These are phyloP conservation scores for Cubamyces lactineus DNA, from an alignment of 768 basidiomycete species.

Conservation along the genomic window DNA sequence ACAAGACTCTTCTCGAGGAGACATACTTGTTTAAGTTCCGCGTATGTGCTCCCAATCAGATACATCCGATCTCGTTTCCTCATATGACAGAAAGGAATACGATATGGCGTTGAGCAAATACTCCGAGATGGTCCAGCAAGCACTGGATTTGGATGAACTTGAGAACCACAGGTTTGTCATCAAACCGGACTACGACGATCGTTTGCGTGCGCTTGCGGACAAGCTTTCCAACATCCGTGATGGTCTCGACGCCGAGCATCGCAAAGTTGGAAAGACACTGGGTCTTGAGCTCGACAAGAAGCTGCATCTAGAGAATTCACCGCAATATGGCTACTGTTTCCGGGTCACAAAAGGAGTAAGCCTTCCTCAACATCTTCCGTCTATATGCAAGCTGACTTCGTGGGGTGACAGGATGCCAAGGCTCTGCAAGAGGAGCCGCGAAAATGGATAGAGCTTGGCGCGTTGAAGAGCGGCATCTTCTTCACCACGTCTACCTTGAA, in stretches of 20 bases:
- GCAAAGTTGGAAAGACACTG: conserved; percentile 66
- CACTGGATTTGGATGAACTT: conserved; percentile 87
- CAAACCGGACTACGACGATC: conserved; percentile 86
- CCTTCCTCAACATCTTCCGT: conserved; percentile 1
- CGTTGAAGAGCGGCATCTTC: conserved; percentile 83
- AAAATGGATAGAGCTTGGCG: conserved; percentile 82
- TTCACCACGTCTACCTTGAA: conserved; percentile 85
- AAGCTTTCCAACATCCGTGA: conserved; percentile 75
- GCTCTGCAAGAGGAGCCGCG: conserved; percentile 56
- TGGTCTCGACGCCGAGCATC: conserved; percentile 82
- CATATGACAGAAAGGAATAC: conserved; percentile 51
- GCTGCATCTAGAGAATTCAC: conserved; percentile 91
- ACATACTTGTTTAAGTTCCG: conserved; percentile 63
- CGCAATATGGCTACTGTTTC: conserved; percentile 90
- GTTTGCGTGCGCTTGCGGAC: conserved; percentile 67
- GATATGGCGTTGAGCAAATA: conserved; percentile 72
- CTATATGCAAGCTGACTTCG: too few relatives aligned
- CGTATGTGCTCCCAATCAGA: conserved; percentile 40
- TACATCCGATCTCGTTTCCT: neutral
- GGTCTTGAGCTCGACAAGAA: conserved; percentile 91
- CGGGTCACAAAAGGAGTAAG: conserved; percentile 87
- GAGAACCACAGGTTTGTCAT: conserved; percentile 89
- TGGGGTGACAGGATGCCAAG: conserved; percentile 70
- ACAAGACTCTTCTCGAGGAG: conserved; percentile 63
- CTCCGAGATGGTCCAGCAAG: conserved; percentile 93